Evolutionary conservation across 495 filamentous ascomycete genomes (phyloP), one percentile per base, ranked within the genome.

Genomic region (Elaphomyces granulatus): DNA sequence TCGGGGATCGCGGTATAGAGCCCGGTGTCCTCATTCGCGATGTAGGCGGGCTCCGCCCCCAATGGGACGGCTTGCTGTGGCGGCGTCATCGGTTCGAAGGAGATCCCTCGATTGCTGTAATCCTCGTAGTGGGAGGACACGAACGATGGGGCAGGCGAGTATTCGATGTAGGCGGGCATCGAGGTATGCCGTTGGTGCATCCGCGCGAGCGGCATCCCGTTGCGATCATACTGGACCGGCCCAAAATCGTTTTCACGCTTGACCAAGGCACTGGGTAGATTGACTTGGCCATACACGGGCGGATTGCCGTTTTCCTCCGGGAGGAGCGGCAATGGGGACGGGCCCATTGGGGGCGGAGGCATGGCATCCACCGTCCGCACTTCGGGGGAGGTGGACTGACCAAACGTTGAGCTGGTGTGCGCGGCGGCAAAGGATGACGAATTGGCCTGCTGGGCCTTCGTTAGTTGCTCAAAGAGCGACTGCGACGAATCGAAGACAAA

Each of bases 401-500:
- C 75, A 70, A 78, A 87, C 59, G 80, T 77, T 54, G 67, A 74
- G 66, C 64, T 70, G 57, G 81, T 75, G 55, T 88, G 84, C 45
- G 81, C 82, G 12, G 23, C 12, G 66, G 76, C 83, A 71, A 95
- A 95, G 18, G 88, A 92, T 17, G 88, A 95, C 23, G 86, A 83
- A 64, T 90, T 96, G 56, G 86, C 86, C 73, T 96, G 92, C 66
- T 98, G 92, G 21, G 88, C 86, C 68, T 96, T 98, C 51, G 90
- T 96, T 72, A 98, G 81, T 66, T 96, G 92, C 71, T 98, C 90
- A 63, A 94, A 98, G 41, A 98, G 75, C 47, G 90, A 95, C 63
- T 98, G 90, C 31, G 92, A 96, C 40, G 90, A 94, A 63, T 98
- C 90, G 61, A 94, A 98, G 63, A 96, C 86, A 61, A 98, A 98